Evolutionary conservation across 441 rosid genomes (phyloP), one percentile per base, ranked within the genome.

Genomic region (Theobroma grandiflorum): DNA sequence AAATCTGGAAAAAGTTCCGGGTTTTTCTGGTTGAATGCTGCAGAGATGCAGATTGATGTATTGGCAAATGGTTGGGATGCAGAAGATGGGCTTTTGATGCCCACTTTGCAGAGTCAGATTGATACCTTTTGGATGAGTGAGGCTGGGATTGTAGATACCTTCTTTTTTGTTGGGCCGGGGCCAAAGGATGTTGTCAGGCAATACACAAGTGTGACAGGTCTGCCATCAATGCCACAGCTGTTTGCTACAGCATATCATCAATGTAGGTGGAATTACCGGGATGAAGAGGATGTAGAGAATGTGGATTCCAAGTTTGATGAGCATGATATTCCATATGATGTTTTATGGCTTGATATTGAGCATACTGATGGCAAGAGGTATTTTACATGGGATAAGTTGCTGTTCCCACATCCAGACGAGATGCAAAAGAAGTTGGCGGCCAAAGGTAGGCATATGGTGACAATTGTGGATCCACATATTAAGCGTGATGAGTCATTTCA

Each of bases 11-110:
- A 87, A 80, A 92, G 88, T 75, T 89, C 91, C 0, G 99, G 99
- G 1, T 95, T 97, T 80, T 95, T 97, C 85, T 97, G 99, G 99
- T 79, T 97, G 81, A 97, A 97, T 84, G 98, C 99, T 37, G 99
- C 99, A 0, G 99, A 97, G 83, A 97, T 97, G 99, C 99, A 97
- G 89, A 95, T 97, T 87, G 99, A 97, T 89, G 99, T 97, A 20
- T 79, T 97, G 78, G 97, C 87, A 2, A 88, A 85, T 49, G 99
- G 98, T 15, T 95, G 99, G 99, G 93, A 94, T 86, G 94, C 95
- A 2, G 99, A 91, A 72, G 86, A 89, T 59, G 89, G 90, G 49
- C 87, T 95, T 84, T 77, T 87, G 35, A 79, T 90, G 83, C 95
- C 93, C 65, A 88, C 97, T 0, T 83, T 84, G 26, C 90, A 87